Evolutionary conservation across 306 rosid species (phyloP), one percentile per base, ranked within the genome.

Genomic region (Gillenia trifoliata): DNA sequence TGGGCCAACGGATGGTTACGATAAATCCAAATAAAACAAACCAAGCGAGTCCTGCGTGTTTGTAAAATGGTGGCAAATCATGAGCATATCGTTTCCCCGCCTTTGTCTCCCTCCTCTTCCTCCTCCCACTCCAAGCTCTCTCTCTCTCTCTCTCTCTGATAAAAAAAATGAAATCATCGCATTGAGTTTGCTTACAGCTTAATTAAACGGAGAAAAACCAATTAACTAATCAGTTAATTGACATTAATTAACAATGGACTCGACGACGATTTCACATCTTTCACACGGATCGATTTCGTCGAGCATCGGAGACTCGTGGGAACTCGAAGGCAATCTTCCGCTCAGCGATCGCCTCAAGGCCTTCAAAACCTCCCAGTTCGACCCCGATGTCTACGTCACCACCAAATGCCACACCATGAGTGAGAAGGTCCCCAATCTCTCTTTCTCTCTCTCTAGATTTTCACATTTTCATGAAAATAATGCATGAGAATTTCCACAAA

Each of bases 391-490:
- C 55, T 90, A 80, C 63, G 81, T 94, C 73, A 75, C 88, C 71
- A 73, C 93, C 85, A 94, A 92, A 92, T 90, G 89, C 61, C 88
- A 84, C 45, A 77, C 75, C 85, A 90, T 92, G 93, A 81, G 80
- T 34, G 97, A 94, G 56, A 94, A 92, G 96, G 97, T 89, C 54
- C 23, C 49, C 63, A 23, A 23, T 77, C 41, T 0, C 19, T 56
- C 5, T 41, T 55, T 41, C 63, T 56, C 71, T 11, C 15, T 11
- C 36, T 47, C 5, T 8, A 10, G 10, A 60, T 5, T 60, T 26
- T 15, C 65, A 28, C 8, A 28, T 29, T 61, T 25, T 16, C 66
- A 1, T 29, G 38, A 28, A 10, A 60, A 61, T 8, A 61, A 6
- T 61, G 22, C 36, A 28, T 22, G 61, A 8, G 25, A 22, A 22